Percentiles rank a stretch among this genome's conserved stretches.
phyloP scores from a whole-genome alignment of 805 yeast species.

The Pichia californica region DNA sequence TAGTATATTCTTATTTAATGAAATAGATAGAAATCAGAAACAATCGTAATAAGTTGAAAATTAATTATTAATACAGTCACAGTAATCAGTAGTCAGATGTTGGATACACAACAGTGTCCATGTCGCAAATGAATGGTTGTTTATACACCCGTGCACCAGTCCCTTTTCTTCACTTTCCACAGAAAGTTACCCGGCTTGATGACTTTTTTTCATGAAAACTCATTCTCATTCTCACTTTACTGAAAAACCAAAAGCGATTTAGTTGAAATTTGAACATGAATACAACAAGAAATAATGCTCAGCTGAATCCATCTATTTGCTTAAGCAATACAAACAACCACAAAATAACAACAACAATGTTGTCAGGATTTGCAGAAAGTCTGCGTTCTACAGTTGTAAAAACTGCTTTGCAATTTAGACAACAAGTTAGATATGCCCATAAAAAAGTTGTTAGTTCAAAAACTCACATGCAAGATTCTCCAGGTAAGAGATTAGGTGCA shows the following conservation, averaged over 20 bases:
- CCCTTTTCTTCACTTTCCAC: no score
- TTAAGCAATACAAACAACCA: no score
- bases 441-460: slow-evolving; percentile 94
- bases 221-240: not conserved
- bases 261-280: no score
- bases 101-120: not conserved
- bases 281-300: no score
- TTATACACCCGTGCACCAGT: not conserved
- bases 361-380: not conserved
- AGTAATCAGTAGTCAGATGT: no score
- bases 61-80: no score
- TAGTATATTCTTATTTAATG: not conserved
- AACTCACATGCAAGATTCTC: slow-evolving; percentile 88
- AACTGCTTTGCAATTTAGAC: not conserved
- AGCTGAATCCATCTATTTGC: no score
- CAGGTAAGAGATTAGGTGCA: slow-evolving; percentile 90
- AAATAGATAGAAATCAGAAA: no score
- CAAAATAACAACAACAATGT: not conserved
- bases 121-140: not conserved
- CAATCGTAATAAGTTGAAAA: no score
- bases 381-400: not conserved
- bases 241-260: no score
- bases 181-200: not conserved
- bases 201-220: not conserved
- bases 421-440: slow-evolving; percentile 77